phyloP scores from a whole-genome alignment of 2,329 filamentous ascomycete genomes.

The Sarocladium brachiariae region DNA sequence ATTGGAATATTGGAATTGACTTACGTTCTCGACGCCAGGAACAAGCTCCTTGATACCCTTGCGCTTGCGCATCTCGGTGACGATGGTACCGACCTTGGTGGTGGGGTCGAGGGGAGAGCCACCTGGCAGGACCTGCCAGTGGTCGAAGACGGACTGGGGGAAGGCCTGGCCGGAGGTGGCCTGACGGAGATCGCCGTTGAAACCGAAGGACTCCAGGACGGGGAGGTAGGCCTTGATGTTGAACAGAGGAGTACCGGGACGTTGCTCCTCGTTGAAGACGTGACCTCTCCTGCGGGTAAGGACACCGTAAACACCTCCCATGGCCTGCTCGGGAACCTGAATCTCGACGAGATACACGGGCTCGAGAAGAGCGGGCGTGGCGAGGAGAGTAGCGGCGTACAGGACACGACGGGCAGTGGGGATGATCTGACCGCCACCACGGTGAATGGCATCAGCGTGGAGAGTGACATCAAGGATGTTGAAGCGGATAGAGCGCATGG shows the following conservation, averaged over 20 bases:
- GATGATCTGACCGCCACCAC: constrained; percentile 98
- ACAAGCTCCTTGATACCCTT: constrained; percentile 99
- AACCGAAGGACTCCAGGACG: constrained; percentile 97
- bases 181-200: constrained; percentile 93
- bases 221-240: constrained; percentile 97
- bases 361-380: constrained; percentile 86
- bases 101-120: constrained; percentile 81
- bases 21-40: constrained; percentile 91
- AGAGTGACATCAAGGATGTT: constrained; percentile 99
- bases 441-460: constrained; percentile 98
- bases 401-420: constrained; percentile 96
- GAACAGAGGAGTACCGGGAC: constrained; percentile 97
- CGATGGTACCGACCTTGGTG: constrained; percentile 75
- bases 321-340: constrained; percentile 95
- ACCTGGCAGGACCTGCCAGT: constrained; percentile 95
- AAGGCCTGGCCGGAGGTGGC: constrained; percentile 96
- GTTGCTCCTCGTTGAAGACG: constrained; percentile 98
- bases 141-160: constrained; percentile 97
- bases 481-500: constrained; percentile 94
- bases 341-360: constrained; percentile 99
- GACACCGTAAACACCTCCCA: constrained; percentile 99
- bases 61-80: constrained; percentile 90
- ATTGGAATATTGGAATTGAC: constrained; percentile 33
- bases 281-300: constrained; percentile 96
- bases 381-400: constrained; percentile 86